Percentiles rank a stretch among this genome's conserved stretches.
phyloP scores from a whole-genome alignment of 495 filamentous ascomycete genomes.

The Aspergillus bridgeri region DNA sequence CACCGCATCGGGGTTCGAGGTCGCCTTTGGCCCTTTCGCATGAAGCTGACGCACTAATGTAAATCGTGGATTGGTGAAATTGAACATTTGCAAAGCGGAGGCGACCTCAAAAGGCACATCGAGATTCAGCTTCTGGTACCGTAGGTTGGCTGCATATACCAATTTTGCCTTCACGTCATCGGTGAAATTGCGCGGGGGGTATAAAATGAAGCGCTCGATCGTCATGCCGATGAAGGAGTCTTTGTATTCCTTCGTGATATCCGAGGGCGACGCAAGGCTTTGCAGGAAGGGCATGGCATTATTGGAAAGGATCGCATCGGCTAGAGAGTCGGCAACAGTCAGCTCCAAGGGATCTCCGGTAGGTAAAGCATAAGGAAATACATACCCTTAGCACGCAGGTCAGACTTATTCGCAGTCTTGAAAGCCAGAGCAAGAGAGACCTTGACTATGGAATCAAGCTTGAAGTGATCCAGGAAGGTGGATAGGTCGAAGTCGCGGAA shows the following conservation, averaged over 20 bases:
- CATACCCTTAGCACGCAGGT: slow-evolving; percentile 86
- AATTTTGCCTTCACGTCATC: slow-evolving; percentile 68
- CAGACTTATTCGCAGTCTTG: slow-evolving; percentile 69
- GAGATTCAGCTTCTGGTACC: slow-evolving; percentile 60
- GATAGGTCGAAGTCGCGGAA: slow-evolving; percentile 93
- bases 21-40: slow-evolving; percentile 62
- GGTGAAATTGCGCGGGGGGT: slow-evolving; percentile 77
- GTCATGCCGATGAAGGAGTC: slow-evolving; percentile 68
- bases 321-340: slow-evolving; percentile 45
- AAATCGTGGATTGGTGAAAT: slow-evolving; percentile 62
- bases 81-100: slow-evolving; percentile 69
- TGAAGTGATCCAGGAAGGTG: slow-evolving; percentile 90
- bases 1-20: slow-evolving; percentile 49
- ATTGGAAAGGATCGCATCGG: slow-evolving; percentile 76
- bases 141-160: slow-evolving; percentile 59
- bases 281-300: slow-evolving; percentile 72
- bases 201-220: slow-evolving; percentile 75
- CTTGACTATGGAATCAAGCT: slow-evolving; percentile 82
- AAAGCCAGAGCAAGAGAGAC: slow-evolving; percentile 86
- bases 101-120: slow-evolving; percentile 68
- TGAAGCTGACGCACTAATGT: slow-evolving; percentile 75
- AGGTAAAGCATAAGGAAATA: slow-evolving; percentile 8
- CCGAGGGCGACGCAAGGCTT: slow-evolving; percentile 57
- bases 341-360: slow-evolving; percentile 21
- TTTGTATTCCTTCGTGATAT: slow-evolving; percentile 59